Evolutionary conservation across 768 basidiomycete species (phyloP).

Genomic region (Naganishia friedmannii): DNA sequence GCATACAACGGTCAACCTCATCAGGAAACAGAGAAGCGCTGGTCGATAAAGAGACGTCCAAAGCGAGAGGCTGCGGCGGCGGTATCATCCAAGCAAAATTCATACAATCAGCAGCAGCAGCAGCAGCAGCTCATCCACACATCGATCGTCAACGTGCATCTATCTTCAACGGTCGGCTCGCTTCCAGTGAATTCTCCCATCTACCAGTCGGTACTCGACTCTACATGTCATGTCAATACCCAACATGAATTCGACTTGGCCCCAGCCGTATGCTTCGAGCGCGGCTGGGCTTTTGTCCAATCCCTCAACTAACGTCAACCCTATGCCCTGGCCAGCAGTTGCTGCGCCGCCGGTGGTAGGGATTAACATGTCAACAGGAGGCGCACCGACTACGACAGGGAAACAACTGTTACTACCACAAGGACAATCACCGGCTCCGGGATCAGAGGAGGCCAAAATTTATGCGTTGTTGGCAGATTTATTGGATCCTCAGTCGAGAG

Average conservation of each 20-base stretch:
- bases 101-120: background rate
- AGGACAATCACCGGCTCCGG: slow-evolving; percentile 42
- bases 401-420: slow-evolving; percentile 48
- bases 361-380: slow-evolving; percentile 31
- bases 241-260: slow-evolving; percentile 26
- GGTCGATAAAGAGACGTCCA: background rate
- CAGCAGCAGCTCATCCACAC: background rate
- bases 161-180: background rate
- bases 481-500: slow-evolving; percentile 63
- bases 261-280: slow-evolving; percentile 16
- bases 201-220: background rate
- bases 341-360: background rate
- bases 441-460: slow-evolving; percentile 72
- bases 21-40: background rate
- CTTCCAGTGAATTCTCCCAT: background rate
- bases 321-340: slow-evolving; percentile 13
- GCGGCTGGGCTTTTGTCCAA: slow-evolving; percentile 24
- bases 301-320: background rate
- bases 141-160: background rate
- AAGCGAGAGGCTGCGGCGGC: background rate
- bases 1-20: background rate
- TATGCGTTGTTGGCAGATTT: slow-evolving; percentile 70
- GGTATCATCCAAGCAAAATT: background rate
- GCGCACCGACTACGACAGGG: slow-evolving; percentile 32
- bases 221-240: slow-evolving; percentile 27